Evolutionary conservation across 2,329 filamentous ascomycete genomes (phyloP).

Genomic region (Talaromyces albobiverticillius): DNA sequence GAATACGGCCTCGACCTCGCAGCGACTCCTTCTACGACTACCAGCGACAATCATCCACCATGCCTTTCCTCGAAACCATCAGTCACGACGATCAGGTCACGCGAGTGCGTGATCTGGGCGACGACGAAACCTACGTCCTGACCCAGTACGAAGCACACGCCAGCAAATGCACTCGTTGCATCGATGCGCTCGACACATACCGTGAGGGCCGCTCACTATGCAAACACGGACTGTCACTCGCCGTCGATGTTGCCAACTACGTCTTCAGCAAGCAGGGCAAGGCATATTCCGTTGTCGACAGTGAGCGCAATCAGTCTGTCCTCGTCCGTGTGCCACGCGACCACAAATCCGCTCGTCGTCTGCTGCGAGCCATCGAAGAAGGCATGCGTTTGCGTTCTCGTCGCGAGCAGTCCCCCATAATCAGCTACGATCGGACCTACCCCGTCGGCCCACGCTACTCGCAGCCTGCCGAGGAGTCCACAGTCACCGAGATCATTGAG

Average conservation of each 20-base stretch:
- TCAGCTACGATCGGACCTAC: constrained; percentile 35
- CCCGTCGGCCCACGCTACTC: constrained; percentile 26
- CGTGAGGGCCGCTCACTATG: constrained; percentile 30
- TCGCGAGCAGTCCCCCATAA: constrained; percentile 21
- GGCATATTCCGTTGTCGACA: constrained; percentile 42
- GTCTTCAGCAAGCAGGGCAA: constrained; percentile 34
- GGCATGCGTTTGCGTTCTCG: constrained; percentile 33
- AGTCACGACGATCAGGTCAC: constrained; percentile 9
- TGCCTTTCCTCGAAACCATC: constrained; percentile 16
- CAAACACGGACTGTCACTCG: constrained; percentile 29
- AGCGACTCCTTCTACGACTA: constrained; percentile 15
- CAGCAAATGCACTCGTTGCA: constrained; percentile 30
- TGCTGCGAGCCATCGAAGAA: constrained; percentile 43
- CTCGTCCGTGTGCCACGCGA: constrained; percentile 43
- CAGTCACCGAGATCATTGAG: constrained; percentile 27
- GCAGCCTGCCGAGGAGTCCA: constrained; percentile 18
- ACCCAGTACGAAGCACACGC: constrained; percentile 32
- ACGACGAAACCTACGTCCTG: constrained; percentile 36
- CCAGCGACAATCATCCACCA: constrained; percentile 14
- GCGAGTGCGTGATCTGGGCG: constrained; percentile 18
- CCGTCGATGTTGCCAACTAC: constrained; percentile 33
- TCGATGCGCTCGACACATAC: constrained; percentile 27
- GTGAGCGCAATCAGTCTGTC: constrained; percentile 34
- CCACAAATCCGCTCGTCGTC: constrained; percentile 31
- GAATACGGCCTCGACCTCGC: constrained; percentile 7